Evolutionary conservation across 495 filamentous ascomycete genomes (phyloP).

Genomic region (Aspergillus coremiiformis): DNA sequence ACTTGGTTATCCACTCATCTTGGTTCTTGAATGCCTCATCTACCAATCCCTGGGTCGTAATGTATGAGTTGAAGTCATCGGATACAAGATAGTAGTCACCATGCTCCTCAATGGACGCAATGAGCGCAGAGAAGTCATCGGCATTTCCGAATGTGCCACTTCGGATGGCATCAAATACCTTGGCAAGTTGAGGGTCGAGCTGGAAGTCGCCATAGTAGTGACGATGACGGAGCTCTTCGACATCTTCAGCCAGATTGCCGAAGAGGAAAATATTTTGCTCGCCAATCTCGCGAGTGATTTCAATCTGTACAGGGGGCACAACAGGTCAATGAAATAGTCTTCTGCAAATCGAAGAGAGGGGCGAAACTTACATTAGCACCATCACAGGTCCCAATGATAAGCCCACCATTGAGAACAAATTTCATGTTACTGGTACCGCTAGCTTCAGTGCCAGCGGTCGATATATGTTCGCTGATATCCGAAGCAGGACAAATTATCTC

Average conservation of each 20-base stretch:
- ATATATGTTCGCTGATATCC: constrained; percentile 97
- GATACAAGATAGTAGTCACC: constrained; percentile 97
- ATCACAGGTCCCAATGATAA: constrained; percentile 97
- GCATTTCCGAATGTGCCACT: constrained; percentile 69
- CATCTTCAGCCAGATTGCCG: constrained; percentile 91
- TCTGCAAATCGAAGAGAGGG: neutral
- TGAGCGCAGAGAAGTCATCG: constrained; percentile 66
- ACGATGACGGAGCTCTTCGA: constrained; percentile 88
- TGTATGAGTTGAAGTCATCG: constrained; percentile 91
- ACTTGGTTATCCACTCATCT: constrained; percentile 86
- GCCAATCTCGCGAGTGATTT: constrained; percentile 95
- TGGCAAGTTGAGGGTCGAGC: constrained; percentile 64
- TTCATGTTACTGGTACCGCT: constrained; percentile 86
- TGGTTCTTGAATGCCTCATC: constrained; percentile 86
- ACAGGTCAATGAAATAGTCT: neutral
- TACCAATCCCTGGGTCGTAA: constrained; percentile 80
- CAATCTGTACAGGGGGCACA: constrained; percentile 51
- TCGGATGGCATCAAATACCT: constrained; percentile 80
- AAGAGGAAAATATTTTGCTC: constrained; percentile 98
- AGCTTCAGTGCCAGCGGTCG: constrained; percentile 87
- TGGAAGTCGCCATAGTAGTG: constrained; percentile 76
- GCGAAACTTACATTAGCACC: constrained; percentile 77
- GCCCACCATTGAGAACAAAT: constrained; percentile 91
- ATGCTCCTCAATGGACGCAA: constrained; percentile 78
- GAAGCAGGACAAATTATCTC: constrained; percentile 93